Evolutionary conservation across 2,329 filamentous ascomycete species (phyloP).

Genomic region (Zelopaecilomyces penicillatus): DNA sequence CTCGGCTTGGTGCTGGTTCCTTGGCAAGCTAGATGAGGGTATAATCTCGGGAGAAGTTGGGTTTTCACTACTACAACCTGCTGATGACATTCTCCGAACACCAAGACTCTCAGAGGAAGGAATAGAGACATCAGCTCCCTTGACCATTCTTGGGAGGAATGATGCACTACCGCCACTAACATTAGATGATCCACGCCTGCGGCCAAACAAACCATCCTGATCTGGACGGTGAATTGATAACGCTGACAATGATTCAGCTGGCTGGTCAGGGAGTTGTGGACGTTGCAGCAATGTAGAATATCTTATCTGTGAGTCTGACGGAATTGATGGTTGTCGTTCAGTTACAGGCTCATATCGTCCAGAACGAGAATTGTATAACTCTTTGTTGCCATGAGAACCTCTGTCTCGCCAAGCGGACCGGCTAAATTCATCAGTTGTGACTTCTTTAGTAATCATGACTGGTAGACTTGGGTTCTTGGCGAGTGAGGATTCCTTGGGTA

Average conservation of each 20-base stretch:
- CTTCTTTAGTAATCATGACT: conserved; percentile 53
- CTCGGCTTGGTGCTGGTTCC: conserved; percentile 17
- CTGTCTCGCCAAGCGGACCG: conserved; percentile 73
- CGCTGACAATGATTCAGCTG: conserved; percentile 74
- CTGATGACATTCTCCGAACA: conserved; percentile 40
- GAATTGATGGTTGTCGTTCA: conserved; percentile 62
- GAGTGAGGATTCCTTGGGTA: conserved; percentile 46
- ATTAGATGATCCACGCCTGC: conserved; percentile 81
- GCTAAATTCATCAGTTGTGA: conserved; percentile 89
- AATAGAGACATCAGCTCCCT: conserved; percentile 33
- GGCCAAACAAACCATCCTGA: conserved; percentile 60
- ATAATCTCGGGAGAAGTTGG: conserved; percentile 35
- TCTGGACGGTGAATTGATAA: conserved; percentile 71
- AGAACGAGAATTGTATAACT: conserved; percentile 91
- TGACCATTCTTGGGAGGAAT: conserved; percentile 49
- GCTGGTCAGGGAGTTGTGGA: conserved; percentile 53
- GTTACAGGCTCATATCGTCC: conserved; percentile 84
- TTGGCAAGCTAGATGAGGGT: conserved; percentile 16
- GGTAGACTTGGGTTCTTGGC: conserved; percentile 45
- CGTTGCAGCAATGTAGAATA: conserved; percentile 76
- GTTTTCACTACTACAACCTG: conserved; percentile 38
- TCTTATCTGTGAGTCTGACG: conserved; percentile 57
- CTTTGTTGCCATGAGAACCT: conserved; percentile 52
- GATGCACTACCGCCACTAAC: conserved; percentile 78
- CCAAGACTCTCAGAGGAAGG: conserved; percentile 35